phyloP scores from a whole-genome alignment of 164 flowering plant genomes.

The Cinnamomum micranthum region DNA sequence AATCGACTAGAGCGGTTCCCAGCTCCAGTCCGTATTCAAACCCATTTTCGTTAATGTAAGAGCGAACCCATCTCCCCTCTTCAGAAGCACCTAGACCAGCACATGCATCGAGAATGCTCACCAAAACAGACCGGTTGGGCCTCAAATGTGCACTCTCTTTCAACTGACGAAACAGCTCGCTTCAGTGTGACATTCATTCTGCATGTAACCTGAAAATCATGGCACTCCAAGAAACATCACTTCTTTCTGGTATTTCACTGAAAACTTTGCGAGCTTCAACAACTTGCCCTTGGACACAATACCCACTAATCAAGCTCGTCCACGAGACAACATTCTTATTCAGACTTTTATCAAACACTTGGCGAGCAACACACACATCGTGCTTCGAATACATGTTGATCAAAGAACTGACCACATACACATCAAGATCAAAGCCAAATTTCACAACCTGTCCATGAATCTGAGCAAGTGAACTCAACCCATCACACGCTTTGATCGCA shows the following conservation, averaged over 20 bases:
- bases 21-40: constrained; percentile 9
- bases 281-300: constrained; percentile 7
- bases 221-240: constrained; percentile 1
- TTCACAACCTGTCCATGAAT: too few species aligned
- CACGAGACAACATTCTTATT: constrained; percentile 6
- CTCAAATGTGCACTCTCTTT: background rate
- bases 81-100: constrained; percentile 13
- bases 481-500: constrained; percentile 1
- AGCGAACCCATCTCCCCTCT: constrained; percentile 16
- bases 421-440: too few species aligned
- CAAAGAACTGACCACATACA: too few species aligned
- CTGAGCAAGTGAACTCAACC: background rate
- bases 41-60: constrained; percentile 4
- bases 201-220: too few species aligned
- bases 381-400: too few species aligned
- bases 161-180: constrained; percentile 7
- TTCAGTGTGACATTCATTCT: constrained; percentile 3
- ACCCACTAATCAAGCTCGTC: constrained; percentile 16
- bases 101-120: constrained; percentile 13
- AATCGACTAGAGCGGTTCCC: too few species aligned
- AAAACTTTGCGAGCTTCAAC: constrained; percentile 13
- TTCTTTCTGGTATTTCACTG: constrained; percentile 12
- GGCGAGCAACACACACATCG: constrained; percentile 6
- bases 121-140: constrained; percentile 6
- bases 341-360: constrained; percentile 8